A percentile compares a stretch with the other conserved stretches of the same genome.
phyloP scores from a whole-genome alignment of 148 eudicot genomes.

The Nepenthes gracilis region DNA sequence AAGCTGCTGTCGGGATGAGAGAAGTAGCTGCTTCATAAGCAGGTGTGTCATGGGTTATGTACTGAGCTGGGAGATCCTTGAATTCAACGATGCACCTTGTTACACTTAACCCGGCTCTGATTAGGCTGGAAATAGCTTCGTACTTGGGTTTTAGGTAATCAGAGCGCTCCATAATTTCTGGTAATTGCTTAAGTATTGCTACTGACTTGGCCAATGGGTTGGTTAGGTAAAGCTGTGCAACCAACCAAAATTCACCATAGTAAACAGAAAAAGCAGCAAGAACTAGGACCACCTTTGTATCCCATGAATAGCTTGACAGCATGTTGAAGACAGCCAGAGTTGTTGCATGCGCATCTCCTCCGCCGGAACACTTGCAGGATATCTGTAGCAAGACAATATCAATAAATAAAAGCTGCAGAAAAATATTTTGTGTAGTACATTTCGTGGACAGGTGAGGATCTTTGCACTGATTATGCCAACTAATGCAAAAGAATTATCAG shows the following conservation, averaged over 20 bases:
- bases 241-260: conserved; percentile 81
- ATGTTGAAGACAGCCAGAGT: conserved; percentile 42
- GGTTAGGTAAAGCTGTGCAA: conserved; percentile 46
- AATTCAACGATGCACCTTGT: conserved; percentile 59
- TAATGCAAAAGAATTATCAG: no score
- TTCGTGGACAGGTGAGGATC: no score
- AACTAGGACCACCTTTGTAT: conserved; percentile 59
- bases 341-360: conserved; percentile 50
- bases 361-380: conserved; percentile 46
- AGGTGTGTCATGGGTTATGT: conserved; percentile 32
- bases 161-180: conserved; percentile 30
- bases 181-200: conserved; percentile 56
- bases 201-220: conserved; percentile 70
- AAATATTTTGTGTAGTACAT: no score
- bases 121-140: conserved; percentile 41
- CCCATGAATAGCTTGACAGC: conserved; percentile 66
- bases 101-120: conserved; percentile 40
- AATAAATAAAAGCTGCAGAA: not conserved
- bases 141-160: conserved; percentile 42
- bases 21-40: conserved; percentile 30
- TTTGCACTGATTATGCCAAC: no score
- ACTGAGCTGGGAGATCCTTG: conserved; percentile 49
- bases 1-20: conserved; percentile 55
- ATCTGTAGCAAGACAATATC: conserved; percentile 23
- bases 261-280: conserved; percentile 62